Evolutionary conservation across 192 early-diverging fungal species (phyloP), one percentile per base, ranked within the genome.

Genomic region (Coemansia sp.): DNA sequence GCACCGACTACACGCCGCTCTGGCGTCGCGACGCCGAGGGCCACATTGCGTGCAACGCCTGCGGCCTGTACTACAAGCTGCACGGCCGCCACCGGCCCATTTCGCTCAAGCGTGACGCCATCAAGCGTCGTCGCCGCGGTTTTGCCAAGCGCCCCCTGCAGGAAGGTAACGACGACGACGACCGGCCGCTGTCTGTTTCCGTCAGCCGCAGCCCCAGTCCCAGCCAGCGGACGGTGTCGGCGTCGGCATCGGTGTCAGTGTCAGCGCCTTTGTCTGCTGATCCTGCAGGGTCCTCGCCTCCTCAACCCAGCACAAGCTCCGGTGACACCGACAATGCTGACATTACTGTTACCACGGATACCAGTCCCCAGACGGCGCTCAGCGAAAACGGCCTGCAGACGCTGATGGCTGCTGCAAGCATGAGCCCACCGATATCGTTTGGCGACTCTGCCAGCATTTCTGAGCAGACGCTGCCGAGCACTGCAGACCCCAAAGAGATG

Each of bases 31-130:
- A 89, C 64, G 68, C 66, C 22, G 66, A 71, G 4, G 89, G 88
- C 49, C 82, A 89, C 22, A 66, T 83, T 41, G 85, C 92, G 43
- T 95, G 93, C 78, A 95, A 95, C 69, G 92, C 93, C 15, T 96
- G 93, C 69, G 95, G 94, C 2, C 76, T 96, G 34, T 94, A 96
- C 70, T 93, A 81, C 67, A 90, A 87, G 58, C 83, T 92, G 34
- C 90, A 95, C 71, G 82, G 80, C 70, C 73, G 69, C 81, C 24
- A 74, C 86, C 27, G 81, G 93, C 23, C 93, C 93, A 27, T 78
- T 88, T 84, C 81, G 8, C 81, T 91, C 80, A 86, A 87, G 61
- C 76, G 84, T 15, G 67, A 81, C 6, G 82, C 86, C 10, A 89
- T 91, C 57, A 85, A 86, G 68, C 80, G 90, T 10, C 68, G 88